Evolutionary conservation across 331 rosid genomes (phyloP).

Genomic region (Cydonia oblonga): DNA sequence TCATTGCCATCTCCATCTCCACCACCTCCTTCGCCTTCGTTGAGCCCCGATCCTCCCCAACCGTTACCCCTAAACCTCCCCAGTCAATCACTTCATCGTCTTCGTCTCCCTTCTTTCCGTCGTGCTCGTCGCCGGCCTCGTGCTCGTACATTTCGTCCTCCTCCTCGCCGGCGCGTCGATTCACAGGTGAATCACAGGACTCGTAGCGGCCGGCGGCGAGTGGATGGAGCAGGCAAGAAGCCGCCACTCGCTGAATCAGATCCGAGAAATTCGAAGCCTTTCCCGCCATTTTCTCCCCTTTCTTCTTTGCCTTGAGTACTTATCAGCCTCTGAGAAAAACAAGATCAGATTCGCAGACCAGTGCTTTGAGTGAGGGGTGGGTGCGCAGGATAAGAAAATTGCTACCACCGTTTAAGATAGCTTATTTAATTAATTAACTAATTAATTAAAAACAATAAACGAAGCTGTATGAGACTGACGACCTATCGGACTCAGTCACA

Average conservation of each 20-base stretch:
- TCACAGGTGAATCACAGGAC: constrained; percentile 7
- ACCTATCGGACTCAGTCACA: neutral
- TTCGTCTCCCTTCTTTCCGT: constrained; percentile 18
- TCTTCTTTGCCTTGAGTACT: constrained; percentile 8
- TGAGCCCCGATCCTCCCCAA: constrained; percentile 11
- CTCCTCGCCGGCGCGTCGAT: constrained; percentile 5
- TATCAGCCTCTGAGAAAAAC: neutral
- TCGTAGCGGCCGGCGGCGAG: constrained; percentile 38
- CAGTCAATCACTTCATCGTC: constrained; percentile 12
- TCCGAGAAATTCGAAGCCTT: constrained; percentile 78
- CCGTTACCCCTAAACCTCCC: neutral
- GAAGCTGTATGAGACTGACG: neutral
- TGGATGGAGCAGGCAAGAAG: constrained; percentile 86
- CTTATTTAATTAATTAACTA: neutral
- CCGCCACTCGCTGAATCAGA: constrained; percentile 86
- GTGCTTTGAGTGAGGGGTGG: neutral
- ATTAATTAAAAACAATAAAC: neutral
- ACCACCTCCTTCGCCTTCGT: constrained; percentile 10
- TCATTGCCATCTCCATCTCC: constrained; percentile 68
- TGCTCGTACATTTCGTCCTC: constrained; percentile 12
- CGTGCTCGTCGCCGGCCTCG: constrained; percentile 9
- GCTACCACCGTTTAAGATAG: neutral
- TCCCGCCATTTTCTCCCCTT: constrained; percentile 47
- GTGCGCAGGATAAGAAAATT: neutral
- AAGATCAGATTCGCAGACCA: constrained; percentile 10